phyloP scores from a whole-genome alignment of 2,329 filamentous ascomycete genomes.

The Aspergillus sp. region DNA sequence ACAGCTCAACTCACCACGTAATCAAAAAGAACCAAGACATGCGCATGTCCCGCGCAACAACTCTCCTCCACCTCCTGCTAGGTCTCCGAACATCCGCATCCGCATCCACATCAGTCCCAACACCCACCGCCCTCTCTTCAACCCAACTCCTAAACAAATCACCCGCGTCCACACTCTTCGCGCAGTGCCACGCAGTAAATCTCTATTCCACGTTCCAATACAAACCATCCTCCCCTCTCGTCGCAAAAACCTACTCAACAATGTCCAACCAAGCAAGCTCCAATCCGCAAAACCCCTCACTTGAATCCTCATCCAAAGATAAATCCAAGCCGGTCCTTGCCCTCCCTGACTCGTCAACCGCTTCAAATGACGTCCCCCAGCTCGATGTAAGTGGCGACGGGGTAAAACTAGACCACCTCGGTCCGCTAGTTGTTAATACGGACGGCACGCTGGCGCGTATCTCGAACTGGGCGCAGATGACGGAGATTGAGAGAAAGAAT shows the following conservation, averaged over 20 bases:
- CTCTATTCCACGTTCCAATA: slow-evolving; percentile 24
- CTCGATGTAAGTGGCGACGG: slow-evolving; percentile 60
- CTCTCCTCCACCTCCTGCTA: slow-evolving; percentile 25
- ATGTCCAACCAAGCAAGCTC: slow-evolving; percentile 18
- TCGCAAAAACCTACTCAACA: slow-evolving; percentile 19
- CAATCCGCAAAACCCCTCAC: slow-evolving; percentile 14
- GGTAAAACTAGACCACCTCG: slow-evolving; percentile 66
- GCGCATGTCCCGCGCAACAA: slow-evolving; percentile 30
- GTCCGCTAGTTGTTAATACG: slow-evolving; percentile 71
- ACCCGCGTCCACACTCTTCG: slow-evolving; percentile 11
- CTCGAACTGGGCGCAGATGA: slow-evolving; percentile 72
- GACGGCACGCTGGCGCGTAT: slow-evolving; percentile 72
- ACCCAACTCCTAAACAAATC: background rate
- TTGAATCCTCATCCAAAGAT: slow-evolving; percentile 7
- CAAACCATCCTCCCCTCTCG: background rate
- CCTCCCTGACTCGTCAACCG: slow-evolving; percentile 70
- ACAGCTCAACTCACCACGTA: background rate
- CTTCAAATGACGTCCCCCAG: slow-evolving; percentile 73
- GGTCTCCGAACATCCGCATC: background rate
- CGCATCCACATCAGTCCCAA: background rate
- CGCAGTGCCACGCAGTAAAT: slow-evolving; percentile 23
- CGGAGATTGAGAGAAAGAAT: slow-evolving; percentile 64
- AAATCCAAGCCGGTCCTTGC: slow-evolving; percentile 59
- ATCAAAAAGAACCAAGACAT: slow-evolving; percentile 18
- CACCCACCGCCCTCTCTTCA: background rate